Percentiles rank a stretch among this genome's conserved stretches.
phyloP scores from a whole-genome alignment of 352 stramenopile species.

The Blastocystis sp. region DNA sequence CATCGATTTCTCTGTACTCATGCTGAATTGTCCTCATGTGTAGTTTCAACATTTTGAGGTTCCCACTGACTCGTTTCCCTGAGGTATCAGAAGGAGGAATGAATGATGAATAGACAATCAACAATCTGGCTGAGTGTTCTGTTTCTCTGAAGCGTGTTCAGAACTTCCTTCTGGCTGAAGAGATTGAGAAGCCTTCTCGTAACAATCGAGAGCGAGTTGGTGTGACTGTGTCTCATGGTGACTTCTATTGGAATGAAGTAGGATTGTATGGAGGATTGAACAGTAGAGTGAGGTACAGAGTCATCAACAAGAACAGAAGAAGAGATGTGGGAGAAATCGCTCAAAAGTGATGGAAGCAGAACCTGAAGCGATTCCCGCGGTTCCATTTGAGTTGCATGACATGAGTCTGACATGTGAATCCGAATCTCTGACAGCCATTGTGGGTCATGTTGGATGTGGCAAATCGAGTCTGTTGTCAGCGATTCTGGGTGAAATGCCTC shows the following conservation, averaged over 20 bases:
- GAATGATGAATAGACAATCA: constrained; percentile 70
- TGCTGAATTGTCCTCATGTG: not conserved
- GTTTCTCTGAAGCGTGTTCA: constrained; percentile 71
- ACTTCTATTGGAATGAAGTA: constrained; percentile 24
- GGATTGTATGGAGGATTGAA: not conserved
- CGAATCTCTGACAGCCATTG: constrained; percentile 74
- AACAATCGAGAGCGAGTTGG: not conserved
- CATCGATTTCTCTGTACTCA: constrained; percentile 75
- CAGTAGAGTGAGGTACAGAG: not conserved
- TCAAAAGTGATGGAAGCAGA: not conserved
- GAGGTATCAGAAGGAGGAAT: constrained; percentile 67
- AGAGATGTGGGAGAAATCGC: not conserved
- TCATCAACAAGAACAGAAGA: not conserved
- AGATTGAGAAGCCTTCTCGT: constrained; percentile 49
- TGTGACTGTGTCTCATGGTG: not conserved
- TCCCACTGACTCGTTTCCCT: constrained; percentile 91
- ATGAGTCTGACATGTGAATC: constrained; percentile 71
- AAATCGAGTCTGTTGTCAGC: constrained; percentile 70
- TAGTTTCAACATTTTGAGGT: constrained; percentile 86
- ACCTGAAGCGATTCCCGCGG: no score
- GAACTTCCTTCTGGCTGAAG: constrained; percentile 65
- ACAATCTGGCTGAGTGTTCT: constrained; percentile 80
- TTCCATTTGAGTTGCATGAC: constrained; percentile 59
- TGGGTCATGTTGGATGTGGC: constrained; percentile 72
- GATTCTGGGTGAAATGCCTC: constrained; percentile 74